phyloP scores from a whole-genome alignment of 441 rosid genomes.

The Metrosideros polymorpha region DNA sequence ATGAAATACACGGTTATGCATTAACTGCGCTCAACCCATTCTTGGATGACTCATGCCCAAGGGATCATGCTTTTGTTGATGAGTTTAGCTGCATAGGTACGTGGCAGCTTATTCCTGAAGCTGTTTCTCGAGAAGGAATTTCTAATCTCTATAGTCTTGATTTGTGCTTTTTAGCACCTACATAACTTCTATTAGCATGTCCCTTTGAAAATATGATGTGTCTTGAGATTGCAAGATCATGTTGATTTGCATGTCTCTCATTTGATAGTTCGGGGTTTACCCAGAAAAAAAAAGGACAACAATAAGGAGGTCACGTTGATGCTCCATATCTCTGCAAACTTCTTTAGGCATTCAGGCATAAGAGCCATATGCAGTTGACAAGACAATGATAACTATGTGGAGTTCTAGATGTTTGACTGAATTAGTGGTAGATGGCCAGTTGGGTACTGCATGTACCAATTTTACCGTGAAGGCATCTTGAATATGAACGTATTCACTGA shows the following conservation, averaged over 20 bases:
- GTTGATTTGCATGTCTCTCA: neutral
- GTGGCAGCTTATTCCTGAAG: neutral
- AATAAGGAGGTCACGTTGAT: neutral
- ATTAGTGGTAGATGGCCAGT: neutral
- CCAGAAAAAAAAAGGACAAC: neutral
- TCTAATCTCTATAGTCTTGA: neutral
- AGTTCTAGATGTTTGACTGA: neutral
- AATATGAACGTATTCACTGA: neutral
- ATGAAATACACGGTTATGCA: conserved; percentile 95
- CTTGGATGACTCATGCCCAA: conserved; percentile 52
- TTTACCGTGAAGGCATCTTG: neutral
- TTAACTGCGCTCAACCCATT: conserved; percentile 81
- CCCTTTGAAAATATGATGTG: neutral
- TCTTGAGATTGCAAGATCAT: neutral
- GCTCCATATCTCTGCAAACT: neutral
- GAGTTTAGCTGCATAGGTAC: conserved; percentile 96
- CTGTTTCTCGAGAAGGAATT: neutral
- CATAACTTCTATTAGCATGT: neutral
- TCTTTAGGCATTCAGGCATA: neutral
- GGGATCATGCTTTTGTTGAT: conserved; percentile 81
- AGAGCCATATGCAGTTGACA: neutral
- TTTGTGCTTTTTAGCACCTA: neutral
- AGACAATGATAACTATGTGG: neutral
- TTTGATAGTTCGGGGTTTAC: neutral
- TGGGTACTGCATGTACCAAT: neutral